Base-by-base conservation (phyloP, 768 basidiomycete genomes). In the Paxillus involutus region DNA sequence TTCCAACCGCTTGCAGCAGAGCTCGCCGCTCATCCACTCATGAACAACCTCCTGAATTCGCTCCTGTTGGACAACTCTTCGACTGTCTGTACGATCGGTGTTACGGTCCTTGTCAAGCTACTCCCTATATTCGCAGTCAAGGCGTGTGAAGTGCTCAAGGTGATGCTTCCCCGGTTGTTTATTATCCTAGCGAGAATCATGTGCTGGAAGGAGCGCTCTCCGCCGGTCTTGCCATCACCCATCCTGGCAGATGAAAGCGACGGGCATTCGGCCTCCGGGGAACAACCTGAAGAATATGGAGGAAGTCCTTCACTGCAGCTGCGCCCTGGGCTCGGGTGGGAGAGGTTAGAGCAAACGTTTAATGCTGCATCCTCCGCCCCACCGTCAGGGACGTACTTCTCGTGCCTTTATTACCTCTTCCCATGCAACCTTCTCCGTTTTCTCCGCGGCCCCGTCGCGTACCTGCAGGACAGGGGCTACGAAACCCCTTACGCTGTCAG, bases 391-490 rank as follows among this genome's bases (percentile, higher is more conserved):
- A 78, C 75, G 42, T 90, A 82, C 63, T 94, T 94, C 72, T 86
- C 86, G 2, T 79, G 80, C 43, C 75, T 97, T 56, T 96, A 95
- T 72, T 94, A 92, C 62, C 82, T 94, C 45, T 97, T 91, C 74
- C 94, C 94, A 1, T 89, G 86, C 71, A 97, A 95, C 73, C 77
- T 90, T 40, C 75, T 96, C 53, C 81, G 80, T 50, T 97, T 97
- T 69, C 70, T 94, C 49, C 83, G 85, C 48, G 74, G 78, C 47
- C 91, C 94, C 1, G 76, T 78, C 9, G 68, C 71, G 36, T 94
- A 92, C 60, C 71, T 97, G 16, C 69, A 66, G 8, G 77, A 80
- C 24, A 78, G 73, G 59, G 63, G 66, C 4, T 71, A 81, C 35
- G 70, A 78, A 44, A 80, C 81, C 47, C 83, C 89, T 2, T 91